Evolutionary conservation across 2,329 filamentous ascomycete genomes (phyloP).

Genomic region (Ophiostoma himal-ulmi): DNA sequence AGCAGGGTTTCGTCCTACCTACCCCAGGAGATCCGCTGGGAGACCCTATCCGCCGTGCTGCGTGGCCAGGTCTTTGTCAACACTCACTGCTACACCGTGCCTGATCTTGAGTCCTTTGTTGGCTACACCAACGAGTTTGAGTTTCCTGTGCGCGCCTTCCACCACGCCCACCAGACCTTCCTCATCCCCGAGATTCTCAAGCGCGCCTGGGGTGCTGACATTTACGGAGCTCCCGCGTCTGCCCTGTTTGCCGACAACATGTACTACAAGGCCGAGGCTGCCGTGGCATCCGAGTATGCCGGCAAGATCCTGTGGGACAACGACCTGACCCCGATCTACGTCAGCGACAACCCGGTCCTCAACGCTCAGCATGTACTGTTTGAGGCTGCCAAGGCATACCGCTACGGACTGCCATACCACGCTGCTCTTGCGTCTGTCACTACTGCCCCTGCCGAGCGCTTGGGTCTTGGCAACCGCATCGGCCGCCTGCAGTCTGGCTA

Average conservation of each 20-base stretch:
- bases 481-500: constrained; percentile 58
- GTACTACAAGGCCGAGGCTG: constrained; percentile 65
- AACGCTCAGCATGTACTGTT: constrained; percentile 66
- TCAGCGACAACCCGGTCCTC: constrained; percentile 65
- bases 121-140: constrained; percentile 67
- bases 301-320: constrained; percentile 61
- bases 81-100: constrained; percentile 65
- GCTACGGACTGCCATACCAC: constrained; percentile 57
- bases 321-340: constrained; percentile 60
- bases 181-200: constrained; percentile 60
- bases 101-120: constrained; percentile 63
- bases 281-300: constrained; percentile 58
- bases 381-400: constrained; percentile 55
- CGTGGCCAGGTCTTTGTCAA: constrained; percentile 64
- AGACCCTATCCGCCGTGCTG: constrained; percentile 56
- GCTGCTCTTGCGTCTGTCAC: constrained; percentile 54
- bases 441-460: constrained; percentile 51
- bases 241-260: constrained; percentile 58
- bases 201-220: constrained; percentile 44
- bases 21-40: constrained; percentile 58
- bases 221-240: constrained; percentile 26
- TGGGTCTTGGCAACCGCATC: constrained; percentile 52
- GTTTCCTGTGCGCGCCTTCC: constrained; percentile 60
- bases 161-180: constrained; percentile 63
- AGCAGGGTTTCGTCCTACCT: constrained; percentile 52